These are phyloP conservation scores for Phialophora tarda DNA, from an alignment of 2,329 filamentous ascomycete species.

Conservation along the genomic window DNA sequence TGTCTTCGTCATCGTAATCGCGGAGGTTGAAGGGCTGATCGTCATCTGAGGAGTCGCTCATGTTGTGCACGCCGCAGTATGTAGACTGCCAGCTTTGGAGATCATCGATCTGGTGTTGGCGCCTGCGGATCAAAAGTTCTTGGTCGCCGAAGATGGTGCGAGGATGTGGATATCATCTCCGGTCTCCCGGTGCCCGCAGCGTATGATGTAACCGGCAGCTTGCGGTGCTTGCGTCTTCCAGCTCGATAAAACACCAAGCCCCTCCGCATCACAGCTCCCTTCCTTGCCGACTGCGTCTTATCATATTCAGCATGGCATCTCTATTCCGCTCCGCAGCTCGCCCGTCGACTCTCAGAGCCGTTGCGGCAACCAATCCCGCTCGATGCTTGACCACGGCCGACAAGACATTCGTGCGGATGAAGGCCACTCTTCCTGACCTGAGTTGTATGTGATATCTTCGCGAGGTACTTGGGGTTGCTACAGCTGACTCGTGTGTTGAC, in stretches of 20 bases:
- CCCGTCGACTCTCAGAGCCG: slow-evolving; percentile 73
- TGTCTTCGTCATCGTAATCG: slow-evolving; percentile 39
- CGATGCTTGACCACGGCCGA: slow-evolving; percentile 66
- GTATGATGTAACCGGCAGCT: background rate
- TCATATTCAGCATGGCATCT: slow-evolving; percentile 68
- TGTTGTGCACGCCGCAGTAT: slow-evolving; percentile 11
- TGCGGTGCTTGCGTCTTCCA: background rate
- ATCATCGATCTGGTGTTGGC: background rate
- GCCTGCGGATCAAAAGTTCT: background rate
- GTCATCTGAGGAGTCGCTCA: slow-evolving; percentile 42
- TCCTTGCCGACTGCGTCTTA: background rate
- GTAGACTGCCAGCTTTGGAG: background rate
- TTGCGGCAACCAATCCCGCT: slow-evolving; percentile 58
- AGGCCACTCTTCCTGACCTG: slow-evolving; percentile 92
- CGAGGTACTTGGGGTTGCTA: background rate
- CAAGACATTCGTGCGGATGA: slow-evolving; percentile 79
- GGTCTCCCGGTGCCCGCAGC: background rate
- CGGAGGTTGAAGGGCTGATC: slow-evolving; percentile 39
- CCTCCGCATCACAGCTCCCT: background rate
- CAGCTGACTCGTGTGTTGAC: slow-evolving; percentile 47
- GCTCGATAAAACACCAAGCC: background rate
- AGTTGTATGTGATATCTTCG: slow-evolving; percentile 62
- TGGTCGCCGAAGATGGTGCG: background rate
- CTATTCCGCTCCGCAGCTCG: slow-evolving; percentile 74
- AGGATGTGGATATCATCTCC: background rate